phyloP scores from a whole-genome alignment of 176 grass and related monocot genomes.

The Ensete ventricosum region DNA sequence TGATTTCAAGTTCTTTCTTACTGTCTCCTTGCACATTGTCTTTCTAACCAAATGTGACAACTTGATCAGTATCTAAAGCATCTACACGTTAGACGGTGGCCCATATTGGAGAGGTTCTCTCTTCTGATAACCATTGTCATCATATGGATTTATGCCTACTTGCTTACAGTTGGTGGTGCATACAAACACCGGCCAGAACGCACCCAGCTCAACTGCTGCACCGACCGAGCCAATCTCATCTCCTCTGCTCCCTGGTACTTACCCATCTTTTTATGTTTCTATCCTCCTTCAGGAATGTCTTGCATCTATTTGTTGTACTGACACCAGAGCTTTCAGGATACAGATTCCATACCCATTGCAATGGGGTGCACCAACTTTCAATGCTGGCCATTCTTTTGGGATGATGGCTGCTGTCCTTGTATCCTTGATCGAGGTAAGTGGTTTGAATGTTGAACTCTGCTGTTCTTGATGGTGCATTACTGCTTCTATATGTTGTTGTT shows the following conservation, averaged over 20 bases:
- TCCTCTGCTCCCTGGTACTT: slow-evolving; percentile 66
- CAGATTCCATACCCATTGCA: slow-evolving; percentile 87
- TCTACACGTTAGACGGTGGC: slow-evolving; percentile 39
- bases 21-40: slow-evolving; percentile 1
- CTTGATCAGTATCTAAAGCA: slow-evolving; percentile 76
- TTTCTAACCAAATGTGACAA: not conserved
- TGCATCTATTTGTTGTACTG: not conserved
- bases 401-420: slow-evolving; percentile 96
- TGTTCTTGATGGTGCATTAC: not conserved
- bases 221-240: slow-evolving; percentile 76
- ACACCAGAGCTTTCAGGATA: slow-evolving; percentile 42
- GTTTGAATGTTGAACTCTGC: not conserved
- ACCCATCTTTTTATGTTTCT: slow-evolving; percentile 15
- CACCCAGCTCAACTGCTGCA: slow-evolving; percentile 74
- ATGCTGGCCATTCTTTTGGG: slow-evolving; percentile 83
- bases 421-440: slow-evolving; percentile 70
- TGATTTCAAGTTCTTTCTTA: not conserved
- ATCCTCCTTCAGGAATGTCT: slow-evolving; percentile 3
- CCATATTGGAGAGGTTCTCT: slow-evolving; percentile 77
- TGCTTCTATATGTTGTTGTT: not conserved
- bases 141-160: slow-evolving; percentile 77
- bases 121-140: slow-evolving; percentile 57
- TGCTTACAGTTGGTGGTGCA: slow-evolving; percentile 75
- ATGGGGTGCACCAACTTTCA: slow-evolving; percentile 90
- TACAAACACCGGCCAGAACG: slow-evolving; percentile 52